Evolutionary conservation across 768 basidiomycete genomes (phyloP).

Genomic region (Xerocomus spinulosus): DNA sequence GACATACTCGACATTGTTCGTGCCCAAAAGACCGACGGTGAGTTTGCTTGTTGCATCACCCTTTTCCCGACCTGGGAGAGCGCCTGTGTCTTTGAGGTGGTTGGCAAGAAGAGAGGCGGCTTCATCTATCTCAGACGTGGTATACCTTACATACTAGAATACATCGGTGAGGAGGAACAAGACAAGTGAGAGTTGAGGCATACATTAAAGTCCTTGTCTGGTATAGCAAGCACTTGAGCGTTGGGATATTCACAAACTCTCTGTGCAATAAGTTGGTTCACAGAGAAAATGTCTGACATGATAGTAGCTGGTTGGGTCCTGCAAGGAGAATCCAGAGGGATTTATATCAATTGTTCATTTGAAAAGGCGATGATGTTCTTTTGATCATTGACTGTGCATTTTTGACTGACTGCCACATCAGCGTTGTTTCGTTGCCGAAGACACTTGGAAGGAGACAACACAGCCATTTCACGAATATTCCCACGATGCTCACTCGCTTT

Average conservation of each 20-base stretch:
- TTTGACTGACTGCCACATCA: no score
- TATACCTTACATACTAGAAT: slow-evolving; percentile 23
- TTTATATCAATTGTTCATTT: no score
- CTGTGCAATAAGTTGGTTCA: slow-evolving; percentile 27
- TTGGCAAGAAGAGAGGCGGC: slow-evolving; percentile 27
- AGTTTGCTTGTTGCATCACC: slow-evolving; percentile 21
- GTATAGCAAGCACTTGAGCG: slow-evolving; percentile 20
- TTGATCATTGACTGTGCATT: no score
- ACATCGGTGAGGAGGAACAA: not conserved
- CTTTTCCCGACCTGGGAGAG: slow-evolving; percentile 21
- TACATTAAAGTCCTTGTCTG: slow-evolving; percentile 24
- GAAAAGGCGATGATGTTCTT: no score
- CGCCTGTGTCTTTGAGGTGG: slow-evolving; percentile 15
- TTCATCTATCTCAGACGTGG: slow-evolving; percentile 21
- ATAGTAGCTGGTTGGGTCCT: no score
- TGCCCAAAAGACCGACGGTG: slow-evolving; percentile 23
- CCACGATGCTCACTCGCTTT: no score
- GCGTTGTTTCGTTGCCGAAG: no score
- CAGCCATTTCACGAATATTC: no score
- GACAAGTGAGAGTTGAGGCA: not conserved
- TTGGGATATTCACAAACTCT: slow-evolving; percentile 18
- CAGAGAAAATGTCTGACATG: slow-evolving; percentile 23
- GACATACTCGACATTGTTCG: slow-evolving; percentile 26
- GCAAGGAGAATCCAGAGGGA: no score
- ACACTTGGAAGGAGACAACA: no score